Evolutionary conservation across 1,284 basidiomycete species (phyloP), one percentile per base, ranked within the genome.

Genomic region (Trichosporon coremiiforme): DNA sequence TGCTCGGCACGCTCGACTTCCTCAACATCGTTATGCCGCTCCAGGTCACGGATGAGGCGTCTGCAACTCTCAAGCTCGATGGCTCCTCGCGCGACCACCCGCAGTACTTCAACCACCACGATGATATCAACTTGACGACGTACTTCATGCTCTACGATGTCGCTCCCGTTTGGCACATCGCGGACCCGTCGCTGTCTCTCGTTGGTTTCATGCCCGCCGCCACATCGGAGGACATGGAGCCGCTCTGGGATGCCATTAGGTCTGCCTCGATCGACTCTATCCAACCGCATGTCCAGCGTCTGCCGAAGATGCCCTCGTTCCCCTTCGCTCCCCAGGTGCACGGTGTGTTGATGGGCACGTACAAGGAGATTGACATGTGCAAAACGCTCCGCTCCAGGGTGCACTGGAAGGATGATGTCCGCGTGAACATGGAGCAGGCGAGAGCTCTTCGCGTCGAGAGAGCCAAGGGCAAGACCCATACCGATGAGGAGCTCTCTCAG

Each of bases 91-190:
- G 63, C n/a, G 67, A 66, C 47, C 66, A 71, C 33, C 67, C 70
- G 5, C 31, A 38, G 4, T 53, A 64, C 29, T 73, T 68, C 63
- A 67, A 66, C 13, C 64, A 57, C 36, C 35, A 62, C 20, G 15
- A 22, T 1, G 73, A 70, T 47, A 35, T 67, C 10, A 38, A 65
- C 4, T n/a, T 63, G 9, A 71, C 77, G 0, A 74, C 74, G 2
- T 78, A 77, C 71, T 82, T 78, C 63, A 36, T 79, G 41, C 25
- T 80, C 0, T 75, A 80, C 67, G 78, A 80, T 31, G 74, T 71
- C 20, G 78, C 72, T 10, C 81, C 81, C 0, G 71, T 82, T 2
- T 82, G 80, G 65, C 77, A 80, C 60, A 69, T 81, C 55, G 77
- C 76, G 0, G 69, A 70, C 8, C 65, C 68, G 3, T 47, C 65